Conservation (phyloP, 2,329 filamentous ascomycete species). For the Cryphonectria naterciae region DNA sequence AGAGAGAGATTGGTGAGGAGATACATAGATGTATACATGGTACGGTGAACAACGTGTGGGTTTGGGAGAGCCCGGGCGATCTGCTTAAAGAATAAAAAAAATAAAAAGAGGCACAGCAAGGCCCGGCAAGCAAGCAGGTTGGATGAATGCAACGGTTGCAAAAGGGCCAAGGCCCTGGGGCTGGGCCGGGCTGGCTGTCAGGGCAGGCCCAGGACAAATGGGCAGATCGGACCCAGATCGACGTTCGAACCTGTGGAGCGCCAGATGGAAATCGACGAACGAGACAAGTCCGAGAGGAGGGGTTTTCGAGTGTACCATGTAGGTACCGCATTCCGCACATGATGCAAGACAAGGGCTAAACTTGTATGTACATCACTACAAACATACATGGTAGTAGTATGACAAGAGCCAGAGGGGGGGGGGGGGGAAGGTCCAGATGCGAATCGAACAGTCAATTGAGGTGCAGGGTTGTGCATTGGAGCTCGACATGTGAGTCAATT, state of each 20-base stretch:
- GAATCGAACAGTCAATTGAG: background rate
- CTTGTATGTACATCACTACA: background rate
- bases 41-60: background rate
- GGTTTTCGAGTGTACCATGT: background rate
- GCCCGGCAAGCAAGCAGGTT: background rate
- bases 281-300: constrained; percentile 12
- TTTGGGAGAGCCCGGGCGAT: background rate
- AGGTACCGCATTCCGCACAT: background rate
- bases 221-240: constrained; percentile 22
- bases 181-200: constrained; percentile 4
- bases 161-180: constrained; percentile 1
- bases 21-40: background rate
- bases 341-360: background rate
- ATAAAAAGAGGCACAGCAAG: background rate
- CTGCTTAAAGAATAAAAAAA: background rate
- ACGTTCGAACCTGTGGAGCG: constrained; percentile 23
- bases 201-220: constrained; percentile 10
- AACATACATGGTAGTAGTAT: background rate
- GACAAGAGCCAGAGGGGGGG: background rate
- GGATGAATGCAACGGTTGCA: constrained; percentile 3
- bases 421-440: background rate
- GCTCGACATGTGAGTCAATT: constrained; percentile 5
- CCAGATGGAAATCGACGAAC: constrained; percentile 4
- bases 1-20: background rate
- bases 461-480: background rate